Evolutionary conservation across 257 asterid genomes (phyloP).

Genomic region (Solanum habrochaites): DNA sequence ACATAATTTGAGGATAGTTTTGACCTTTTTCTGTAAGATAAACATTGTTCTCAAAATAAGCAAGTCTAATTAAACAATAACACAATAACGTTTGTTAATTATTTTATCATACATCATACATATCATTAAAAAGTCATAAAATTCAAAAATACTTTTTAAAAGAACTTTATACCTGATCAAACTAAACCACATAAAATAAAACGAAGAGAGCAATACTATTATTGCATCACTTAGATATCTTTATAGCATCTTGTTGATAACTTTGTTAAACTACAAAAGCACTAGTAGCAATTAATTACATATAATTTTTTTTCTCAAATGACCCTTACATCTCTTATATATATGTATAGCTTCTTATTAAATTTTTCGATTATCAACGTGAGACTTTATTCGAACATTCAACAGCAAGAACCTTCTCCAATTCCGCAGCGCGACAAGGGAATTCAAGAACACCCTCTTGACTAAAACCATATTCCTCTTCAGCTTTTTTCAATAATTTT

Average conservation of each 20-base stretch:
- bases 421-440: slow-evolving; percentile 20
- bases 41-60: not conserved
- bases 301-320: not conserved
- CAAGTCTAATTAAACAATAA: not conserved
- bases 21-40: too few relatives aligned
- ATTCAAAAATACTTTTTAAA: not conserved
- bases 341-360: not conserved
- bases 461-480: slow-evolving; percentile 21
- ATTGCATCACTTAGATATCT: not conserved
- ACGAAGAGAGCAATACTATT: not conserved
- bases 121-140: not conserved
- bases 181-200: not conserved
- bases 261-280: not conserved
- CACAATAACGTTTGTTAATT: too few relatives aligned
- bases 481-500: slow-evolving; percentile 11
- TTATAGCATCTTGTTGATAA: not conserved
- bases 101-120: not conserved
- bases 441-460: slow-evolving; percentile 18
- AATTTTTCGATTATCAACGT: not conserved
- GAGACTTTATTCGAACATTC: not conserved
- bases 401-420: slow-evolving; percentile 1
- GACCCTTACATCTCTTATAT: not conserved
- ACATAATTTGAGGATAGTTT: too few relatives aligned
- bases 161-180: not conserved
- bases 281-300: not conserved